Conservation (phyloP, 1,139 yeast genomes). For the Eremothecium coryli region DNA sequence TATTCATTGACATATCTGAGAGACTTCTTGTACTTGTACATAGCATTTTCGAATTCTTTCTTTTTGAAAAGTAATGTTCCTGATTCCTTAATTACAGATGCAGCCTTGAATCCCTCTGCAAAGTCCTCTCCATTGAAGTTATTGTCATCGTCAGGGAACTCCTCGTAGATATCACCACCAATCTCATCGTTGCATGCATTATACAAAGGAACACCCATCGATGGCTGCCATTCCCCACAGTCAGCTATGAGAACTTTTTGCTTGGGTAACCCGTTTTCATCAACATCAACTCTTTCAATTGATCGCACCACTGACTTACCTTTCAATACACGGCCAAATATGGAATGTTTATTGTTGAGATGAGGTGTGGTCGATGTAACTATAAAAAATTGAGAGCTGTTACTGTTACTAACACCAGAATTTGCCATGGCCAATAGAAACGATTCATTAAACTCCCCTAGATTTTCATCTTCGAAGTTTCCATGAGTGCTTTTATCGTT, state of each 20-base stretch:
- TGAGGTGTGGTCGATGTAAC: slow-evolving; percentile 66
- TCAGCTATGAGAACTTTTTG: slow-evolving; percentile 43
- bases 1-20: slow-evolving; percentile 60
- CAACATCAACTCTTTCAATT: slow-evolving; percentile 44
- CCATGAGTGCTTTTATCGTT: slow-evolving; percentile 19
- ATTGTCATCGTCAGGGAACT: slow-evolving; percentile 62
- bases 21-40: slow-evolving; percentile 53
- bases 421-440: slow-evolving; percentile 70
- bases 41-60: slow-evolving; percentile 43
- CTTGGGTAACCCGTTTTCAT: slow-evolving; percentile 38
- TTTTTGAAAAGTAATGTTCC: slow-evolving; percentile 52
- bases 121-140: slow-evolving; percentile 51
- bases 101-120: slow-evolving; percentile 42
- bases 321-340: slow-evolving; percentile 55
- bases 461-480: slow-evolving; percentile 55
- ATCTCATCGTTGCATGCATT: slow-evolving; percentile 52
- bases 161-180: slow-evolving; percentile 67
- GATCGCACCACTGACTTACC: slow-evolving; percentile 69
- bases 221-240: slow-evolving; percentile 59
- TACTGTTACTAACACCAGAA: slow-evolving; percentile 45
- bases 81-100: slow-evolving; percentile 51
- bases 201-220: slow-evolving; percentile 45
- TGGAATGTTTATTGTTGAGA: slow-evolving; percentile 63
- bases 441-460: slow-evolving; percentile 37
- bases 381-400: slow-evolving; percentile 73